These are phyloP conservation scores for Magnolia changhungtana DNA, from an alignment of 164 flowering plant species.

Conservation along the genomic window DNA sequence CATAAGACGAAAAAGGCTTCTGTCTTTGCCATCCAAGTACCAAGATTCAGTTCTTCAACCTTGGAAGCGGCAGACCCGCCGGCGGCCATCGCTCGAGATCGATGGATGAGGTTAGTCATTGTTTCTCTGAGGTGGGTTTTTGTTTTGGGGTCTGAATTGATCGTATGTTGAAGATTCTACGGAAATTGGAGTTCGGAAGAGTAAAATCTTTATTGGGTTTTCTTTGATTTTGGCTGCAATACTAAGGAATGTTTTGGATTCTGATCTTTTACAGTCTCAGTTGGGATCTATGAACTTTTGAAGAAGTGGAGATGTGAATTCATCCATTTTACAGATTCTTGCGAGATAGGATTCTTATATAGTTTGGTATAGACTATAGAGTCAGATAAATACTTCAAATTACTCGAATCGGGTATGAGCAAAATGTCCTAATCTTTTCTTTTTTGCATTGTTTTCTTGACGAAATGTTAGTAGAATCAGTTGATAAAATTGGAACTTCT, in stretches of 20 bases:
- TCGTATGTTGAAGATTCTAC: constrained; percentile 7
- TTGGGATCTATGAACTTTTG: constrained; percentile 11
- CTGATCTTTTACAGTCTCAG: constrained; percentile 7
- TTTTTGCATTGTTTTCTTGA: not conserved
- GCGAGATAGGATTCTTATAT: not conserved
- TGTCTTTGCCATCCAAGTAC: constrained; percentile 41
- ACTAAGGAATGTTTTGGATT: not conserved
- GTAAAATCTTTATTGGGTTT: not conserved
- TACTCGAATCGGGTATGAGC: not conserved
- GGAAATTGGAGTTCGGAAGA: not conserved
- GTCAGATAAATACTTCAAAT: not conserved
- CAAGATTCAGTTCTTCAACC: constrained; percentile 47
- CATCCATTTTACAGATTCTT: not conserved
- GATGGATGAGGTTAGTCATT: constrained; percentile 15
- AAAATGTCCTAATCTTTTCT: not conserved
- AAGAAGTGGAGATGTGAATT: not conserved
- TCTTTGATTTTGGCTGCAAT: not conserved
- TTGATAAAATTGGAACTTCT: not conserved
- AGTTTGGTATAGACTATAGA: not conserved
- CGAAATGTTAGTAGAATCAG: not conserved
- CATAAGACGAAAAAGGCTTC: constrained; percentile 26
- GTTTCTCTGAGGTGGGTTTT: constrained; percentile 20
- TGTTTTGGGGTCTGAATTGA: constrained; percentile 5
- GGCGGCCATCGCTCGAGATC: constrained; percentile 5
- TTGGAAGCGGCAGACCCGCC: constrained; percentile 29